Conservation (phyloP, 371 early-diverging fungal genomes). For the Haplosporangium sp. region DNA sequence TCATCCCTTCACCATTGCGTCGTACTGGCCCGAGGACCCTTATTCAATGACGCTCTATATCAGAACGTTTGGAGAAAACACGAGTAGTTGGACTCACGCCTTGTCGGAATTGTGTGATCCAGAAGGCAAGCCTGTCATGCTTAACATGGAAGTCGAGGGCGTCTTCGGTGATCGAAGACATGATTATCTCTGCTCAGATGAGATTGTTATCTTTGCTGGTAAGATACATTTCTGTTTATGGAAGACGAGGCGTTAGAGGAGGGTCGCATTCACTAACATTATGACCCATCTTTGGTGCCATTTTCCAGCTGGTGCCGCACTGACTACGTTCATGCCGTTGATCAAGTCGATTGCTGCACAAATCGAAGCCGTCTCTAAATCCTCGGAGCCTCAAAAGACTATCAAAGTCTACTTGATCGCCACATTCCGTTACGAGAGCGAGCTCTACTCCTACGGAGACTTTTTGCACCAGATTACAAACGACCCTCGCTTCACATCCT, state of each 20-base stretch:
- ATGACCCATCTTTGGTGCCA: neutral
- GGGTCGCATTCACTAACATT: neutral
- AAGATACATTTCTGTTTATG: neutral
- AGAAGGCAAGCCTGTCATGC: conserved; percentile 6
- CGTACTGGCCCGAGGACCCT: conserved; percentile 52
- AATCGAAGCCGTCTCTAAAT: conserved; percentile 15
- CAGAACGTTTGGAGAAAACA: conserved; percentile 32
- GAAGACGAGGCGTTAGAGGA: neutral
- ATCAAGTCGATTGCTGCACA: conserved; percentile 49
- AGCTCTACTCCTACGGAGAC: conserved; percentile 48
- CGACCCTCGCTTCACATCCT: conserved; percentile 42
- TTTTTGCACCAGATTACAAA: conserved; percentile 43
- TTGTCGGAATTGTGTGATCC: conserved; percentile 26
- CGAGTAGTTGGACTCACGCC: conserved; percentile 37
- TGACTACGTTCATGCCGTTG: conserved; percentile 46
- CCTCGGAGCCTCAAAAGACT: neutral
- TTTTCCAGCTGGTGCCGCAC: conserved; percentile 41
- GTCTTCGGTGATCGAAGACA: conserved; percentile 48
- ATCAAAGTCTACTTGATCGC: conserved; percentile 39
- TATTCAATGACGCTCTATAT: conserved; percentile 48
- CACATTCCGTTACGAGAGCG: conserved; percentile 50
- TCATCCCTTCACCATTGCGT: conserved; percentile 51
- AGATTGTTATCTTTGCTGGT: conserved; percentile 50
- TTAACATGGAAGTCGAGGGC: conserved; percentile 36
- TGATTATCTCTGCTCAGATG: conserved; percentile 27